A percentile compares a stretch with the other conserved stretches of the same genome.
Conservation (phyloP, 2,329 filamentous ascomycete species). For the Magnaporthales sp. region DNA sequence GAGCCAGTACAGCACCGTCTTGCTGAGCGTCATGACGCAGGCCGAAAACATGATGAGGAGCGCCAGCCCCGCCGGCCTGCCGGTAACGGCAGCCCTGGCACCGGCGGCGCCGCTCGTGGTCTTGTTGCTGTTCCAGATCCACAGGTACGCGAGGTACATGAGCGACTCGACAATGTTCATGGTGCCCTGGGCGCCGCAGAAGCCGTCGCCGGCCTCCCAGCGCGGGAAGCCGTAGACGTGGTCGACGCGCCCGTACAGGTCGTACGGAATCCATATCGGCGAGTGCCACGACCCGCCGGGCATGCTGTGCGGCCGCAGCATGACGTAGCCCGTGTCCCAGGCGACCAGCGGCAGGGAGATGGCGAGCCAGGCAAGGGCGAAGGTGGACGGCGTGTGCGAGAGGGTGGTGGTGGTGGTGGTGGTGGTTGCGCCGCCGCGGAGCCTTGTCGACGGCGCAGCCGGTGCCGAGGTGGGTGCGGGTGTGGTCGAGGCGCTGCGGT, state of each 20-base stretch:
- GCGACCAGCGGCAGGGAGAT: slow-evolving; percentile 68
- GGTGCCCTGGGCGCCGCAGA: slow-evolving; percentile 64
- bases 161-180: slow-evolving; percentile 28
- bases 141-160: slow-evolving; percentile 23
- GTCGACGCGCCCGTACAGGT: slow-evolving; percentile 71
- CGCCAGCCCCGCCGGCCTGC: slow-evolving; percentile 33
- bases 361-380: slow-evolving; percentile 59
- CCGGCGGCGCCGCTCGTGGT: slow-evolving; percentile 4
- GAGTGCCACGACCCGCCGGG: slow-evolving; percentile 63
- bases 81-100: slow-evolving; percentile 25
- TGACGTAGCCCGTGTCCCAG: slow-evolving; percentile 76
- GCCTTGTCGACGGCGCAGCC: not conserved
- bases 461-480: slow-evolving; percentile 9
- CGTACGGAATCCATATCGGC: slow-evolving; percentile 70
- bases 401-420: slow-evolving; percentile 3
- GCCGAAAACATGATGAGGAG: slow-evolving; percentile 42
- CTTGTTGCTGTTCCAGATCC: slow-evolving; percentile 21
- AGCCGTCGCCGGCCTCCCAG: slow-evolving; percentile 59
- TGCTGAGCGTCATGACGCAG: slow-evolving; percentile 52
- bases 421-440: not conserved
- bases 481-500: slow-evolving; percentile 5
- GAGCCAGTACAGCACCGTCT: slow-evolving; percentile 46
- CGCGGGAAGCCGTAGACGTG: slow-evolving; percentile 74
- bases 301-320: slow-evolving; percentile 76
- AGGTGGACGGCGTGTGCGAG: slow-evolving; percentile 33